Conservation (phyloP, 129 eudicot species). For the Ambrosia artemisiifolia region DNA sequence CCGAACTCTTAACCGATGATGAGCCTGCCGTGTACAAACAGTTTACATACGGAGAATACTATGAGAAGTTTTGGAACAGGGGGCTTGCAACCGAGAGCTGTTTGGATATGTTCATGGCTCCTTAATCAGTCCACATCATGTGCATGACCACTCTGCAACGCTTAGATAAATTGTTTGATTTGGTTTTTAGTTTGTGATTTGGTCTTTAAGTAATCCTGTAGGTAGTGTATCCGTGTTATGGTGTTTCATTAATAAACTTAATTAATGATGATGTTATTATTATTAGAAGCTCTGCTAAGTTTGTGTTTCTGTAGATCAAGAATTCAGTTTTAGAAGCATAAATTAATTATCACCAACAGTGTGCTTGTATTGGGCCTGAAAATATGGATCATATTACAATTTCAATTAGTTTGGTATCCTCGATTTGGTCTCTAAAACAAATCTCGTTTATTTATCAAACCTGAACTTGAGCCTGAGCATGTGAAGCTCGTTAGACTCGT, state of each 20-base stretch:
- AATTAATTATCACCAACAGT: no score
- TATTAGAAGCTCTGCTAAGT: no score
- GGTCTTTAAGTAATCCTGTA: not conserved
- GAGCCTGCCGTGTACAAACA: conserved; percentile 26
- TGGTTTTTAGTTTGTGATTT: not conserved
- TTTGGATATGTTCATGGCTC: conserved; percentile 32
- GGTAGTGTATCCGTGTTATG: not conserved
- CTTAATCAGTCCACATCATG: not conserved
- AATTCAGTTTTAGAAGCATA: no score
- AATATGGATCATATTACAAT: no score
- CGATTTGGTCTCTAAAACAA: no score
- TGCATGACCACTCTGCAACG: no score
- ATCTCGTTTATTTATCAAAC: no score
- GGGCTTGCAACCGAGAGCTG: conserved; percentile 36
- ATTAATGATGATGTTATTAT: not conserved
- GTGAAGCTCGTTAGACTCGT: no score
- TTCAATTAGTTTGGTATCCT: no score
- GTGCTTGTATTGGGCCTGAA: no score
- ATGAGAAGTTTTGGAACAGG: conserved; percentile 39
- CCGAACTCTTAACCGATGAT: conserved; percentile 22
- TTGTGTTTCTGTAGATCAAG: not conserved
- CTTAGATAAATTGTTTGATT: not conserved
- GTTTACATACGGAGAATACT: conserved; percentile 34
- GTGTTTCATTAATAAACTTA: not conserved
- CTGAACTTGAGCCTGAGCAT: no score